Percentiles rank a stretch among this genome's conserved stretches.
phyloP scores from a whole-genome alignment of 2,329 filamentous ascomycete species.

The Byssochlamys sp. region DNA sequence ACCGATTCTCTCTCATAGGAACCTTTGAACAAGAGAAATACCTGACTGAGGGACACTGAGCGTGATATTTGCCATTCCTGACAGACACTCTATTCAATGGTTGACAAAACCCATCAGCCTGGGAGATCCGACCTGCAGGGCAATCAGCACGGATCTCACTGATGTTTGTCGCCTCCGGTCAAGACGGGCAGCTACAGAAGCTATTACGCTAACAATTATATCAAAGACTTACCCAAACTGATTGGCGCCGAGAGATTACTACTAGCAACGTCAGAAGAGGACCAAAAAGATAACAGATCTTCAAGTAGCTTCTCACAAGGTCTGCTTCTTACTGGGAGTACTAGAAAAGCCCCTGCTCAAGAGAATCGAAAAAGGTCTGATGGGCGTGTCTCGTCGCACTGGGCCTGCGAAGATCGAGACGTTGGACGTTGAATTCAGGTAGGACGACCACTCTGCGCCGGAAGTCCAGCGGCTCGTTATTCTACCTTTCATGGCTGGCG shows the following conservation, averaged over 20 bases:
- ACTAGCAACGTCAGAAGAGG: constrained; percentile 7
- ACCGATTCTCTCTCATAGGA: background rate
- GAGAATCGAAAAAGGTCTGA: background rate
- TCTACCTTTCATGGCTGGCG: background rate
- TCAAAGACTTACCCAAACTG: constrained; percentile 5
- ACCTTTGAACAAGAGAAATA: constrained; percentile 4
- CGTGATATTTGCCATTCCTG: background rate
- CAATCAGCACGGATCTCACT: background rate
- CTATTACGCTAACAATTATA: background rate
- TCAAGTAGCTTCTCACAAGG: background rate
- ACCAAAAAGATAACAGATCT: background rate
- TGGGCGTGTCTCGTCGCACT: background rate
- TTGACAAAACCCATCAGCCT: background rate
- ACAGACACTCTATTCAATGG: background rate
- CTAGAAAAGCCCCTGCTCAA: background rate
- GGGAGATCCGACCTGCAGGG: background rate
- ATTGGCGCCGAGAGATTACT: constrained; percentile 5
- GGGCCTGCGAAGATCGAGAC: background rate
- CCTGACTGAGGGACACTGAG: background rate
- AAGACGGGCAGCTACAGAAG: background rate
- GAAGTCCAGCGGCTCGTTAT: background rate
- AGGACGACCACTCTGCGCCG: background rate
- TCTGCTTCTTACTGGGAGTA: background rate
- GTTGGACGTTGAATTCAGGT: background rate
- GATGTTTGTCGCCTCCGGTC: background rate